A percentile compares a stretch with the other conserved stretches of the same genome.
These are phyloP conservation scores for Macrolepiota dolichaula DNA, from an alignment of 768 basidiomycete genomes.

Conservation along the genomic window DNA sequence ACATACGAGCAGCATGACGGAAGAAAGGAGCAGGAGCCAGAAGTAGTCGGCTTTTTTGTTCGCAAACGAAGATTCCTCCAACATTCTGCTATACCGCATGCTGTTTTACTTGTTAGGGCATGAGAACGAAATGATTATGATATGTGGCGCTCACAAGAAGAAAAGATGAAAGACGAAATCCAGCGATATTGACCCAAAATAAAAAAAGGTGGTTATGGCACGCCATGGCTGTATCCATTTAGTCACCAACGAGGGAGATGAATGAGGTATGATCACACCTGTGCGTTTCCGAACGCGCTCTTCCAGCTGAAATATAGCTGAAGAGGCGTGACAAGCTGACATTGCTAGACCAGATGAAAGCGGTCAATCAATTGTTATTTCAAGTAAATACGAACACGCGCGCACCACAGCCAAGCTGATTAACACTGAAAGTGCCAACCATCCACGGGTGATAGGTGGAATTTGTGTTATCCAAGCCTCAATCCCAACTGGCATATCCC, in stretches of 20 bases:
- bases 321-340: slow-evolving; percentile 82
- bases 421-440: slow-evolving; percentile 76
- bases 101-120: slow-evolving; percentile 34
- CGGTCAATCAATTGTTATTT: not conserved
- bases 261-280: slow-evolving; percentile 44
- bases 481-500: slow-evolving; percentile 72
- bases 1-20: slow-evolving; percentile 81
- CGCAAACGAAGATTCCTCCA: slow-evolving; percentile 95
- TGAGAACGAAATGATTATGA: not conserved
- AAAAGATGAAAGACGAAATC: slow-evolving; percentile 97
- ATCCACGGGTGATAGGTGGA: slow-evolving; percentile 85
- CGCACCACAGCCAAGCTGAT: slow-evolving; percentile 86
- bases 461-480: slow-evolving; percentile 92
- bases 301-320: slow-evolving; percentile 93
- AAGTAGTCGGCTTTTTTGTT: slow-evolving; percentile 92
- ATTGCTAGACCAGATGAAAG: slow-evolving; percentile 60
- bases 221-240: slow-evolving; percentile 70
- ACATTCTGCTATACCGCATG: slow-evolving; percentile 95
- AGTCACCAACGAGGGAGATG: not conserved
- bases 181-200: slow-evolving; percentile 89
- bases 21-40: slow-evolving; percentile 86
- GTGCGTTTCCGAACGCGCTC: slow-evolving; percentile 75
- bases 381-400: slow-evolving; percentile 25
- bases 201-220: slow-evolving; percentile 87
- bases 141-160: slow-evolving; percentile 77